Percentiles rank a stretch among this genome's conserved stretches.
These are phyloP conservation scores for Graphilbum sp. DNA, from an alignment of 2,329 filamentous ascomycete genomes.

Conservation along the genomic window DNA sequence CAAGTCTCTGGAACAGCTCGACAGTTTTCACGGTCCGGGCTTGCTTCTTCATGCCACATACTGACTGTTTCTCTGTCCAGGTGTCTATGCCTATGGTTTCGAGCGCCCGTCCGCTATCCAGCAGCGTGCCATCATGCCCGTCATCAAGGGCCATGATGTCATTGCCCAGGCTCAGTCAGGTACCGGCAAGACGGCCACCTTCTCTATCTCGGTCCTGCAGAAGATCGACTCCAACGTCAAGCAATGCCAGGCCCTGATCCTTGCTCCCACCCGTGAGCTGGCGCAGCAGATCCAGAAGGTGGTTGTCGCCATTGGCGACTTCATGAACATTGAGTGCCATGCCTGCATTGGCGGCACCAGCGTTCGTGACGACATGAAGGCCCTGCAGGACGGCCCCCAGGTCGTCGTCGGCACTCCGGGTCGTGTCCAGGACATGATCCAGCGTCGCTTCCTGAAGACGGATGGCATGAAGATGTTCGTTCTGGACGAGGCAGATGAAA, in stretches of 20 bases:
- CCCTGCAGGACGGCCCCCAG: slow-evolving; percentile 87
- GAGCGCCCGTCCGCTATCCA: slow-evolving; percentile 99
- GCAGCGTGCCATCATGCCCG: slow-evolving; percentile 99
- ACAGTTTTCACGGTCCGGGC: slow-evolving; percentile 1
- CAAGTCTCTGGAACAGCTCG: too few species aligned
- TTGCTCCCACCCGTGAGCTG: slow-evolving; percentile 94
- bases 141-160: slow-evolving; percentile 99
- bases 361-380: slow-evolving; percentile 97
- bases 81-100: slow-evolving; percentile 99
- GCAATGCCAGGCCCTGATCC: slow-evolving; percentile 94
- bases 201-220: slow-evolving; percentile 97
- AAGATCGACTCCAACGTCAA: slow-evolving; percentile 94
- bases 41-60: too few species aligned
- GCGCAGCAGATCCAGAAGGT: slow-evolving; percentile 99
- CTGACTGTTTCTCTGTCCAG: slow-evolving; percentile 19
- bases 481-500: slow-evolving; percentile 97
- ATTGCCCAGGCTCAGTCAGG: slow-evolving; percentile 99
- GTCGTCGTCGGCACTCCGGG: slow-evolving; percentile 96
- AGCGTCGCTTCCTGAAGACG: slow-evolving; percentile 91
- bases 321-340: slow-evolving; percentile 99
- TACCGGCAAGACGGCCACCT: slow-evolving; percentile 99
- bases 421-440: slow-evolving; percentile 99
- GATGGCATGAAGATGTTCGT: slow-evolving; percentile 99
- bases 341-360: slow-evolving; percentile 98
- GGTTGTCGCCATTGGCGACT: slow-evolving; percentile 95